These are phyloP conservation scores for Piloderma croceum DNA, from an alignment of 768 basidiomycete genomes.

Conservation along the genomic window DNA sequence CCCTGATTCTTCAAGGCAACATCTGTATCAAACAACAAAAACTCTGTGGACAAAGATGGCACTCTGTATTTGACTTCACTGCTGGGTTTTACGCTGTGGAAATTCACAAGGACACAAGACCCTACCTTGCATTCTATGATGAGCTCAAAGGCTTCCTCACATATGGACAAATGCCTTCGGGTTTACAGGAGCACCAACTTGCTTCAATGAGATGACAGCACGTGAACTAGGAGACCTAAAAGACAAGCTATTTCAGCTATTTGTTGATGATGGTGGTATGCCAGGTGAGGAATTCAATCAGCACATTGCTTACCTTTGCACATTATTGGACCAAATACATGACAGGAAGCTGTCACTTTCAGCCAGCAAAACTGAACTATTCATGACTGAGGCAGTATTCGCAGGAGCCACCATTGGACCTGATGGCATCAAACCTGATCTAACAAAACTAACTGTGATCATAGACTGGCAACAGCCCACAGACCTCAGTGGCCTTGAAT, in stretches of 20 bases:
- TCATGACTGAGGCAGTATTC: conserved; percentile 32
- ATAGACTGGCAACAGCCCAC: conserved; percentile 24
- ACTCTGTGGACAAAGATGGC: conserved; percentile 31
- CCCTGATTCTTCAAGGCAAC: conserved; percentile 31
- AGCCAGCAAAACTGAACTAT: conserved; percentile 29
- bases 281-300: conserved; percentile 29
- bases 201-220: conserved; percentile 27
- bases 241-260: conserved; percentile 23
- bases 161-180: conserved; percentile 35
- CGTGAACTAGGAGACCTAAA: conserved; percentile 19
- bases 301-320: conserved; percentile 17
- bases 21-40: conserved; percentile 33
- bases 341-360: conserved; percentile 31
- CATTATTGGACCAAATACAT: conserved; percentile 23
- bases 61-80: conserved; percentile 33
- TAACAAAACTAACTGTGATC: conserved; percentile 32
- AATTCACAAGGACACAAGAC: conserved; percentile 10
- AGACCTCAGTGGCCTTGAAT: conserved; percentile 21
- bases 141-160: conserved; percentile 32
- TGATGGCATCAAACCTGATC: conserved; percentile 30
- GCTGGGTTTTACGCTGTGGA: conserved; percentile 29
- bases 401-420: conserved; percentile 29
- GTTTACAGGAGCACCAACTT: conserved; percentile 34
- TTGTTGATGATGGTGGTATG: conserved; percentile 35
- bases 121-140: conserved; percentile 31